Evolutionary conservation across 768 basidiomycete species (phyloP).

Genomic region (Collybia sordida): DNA sequence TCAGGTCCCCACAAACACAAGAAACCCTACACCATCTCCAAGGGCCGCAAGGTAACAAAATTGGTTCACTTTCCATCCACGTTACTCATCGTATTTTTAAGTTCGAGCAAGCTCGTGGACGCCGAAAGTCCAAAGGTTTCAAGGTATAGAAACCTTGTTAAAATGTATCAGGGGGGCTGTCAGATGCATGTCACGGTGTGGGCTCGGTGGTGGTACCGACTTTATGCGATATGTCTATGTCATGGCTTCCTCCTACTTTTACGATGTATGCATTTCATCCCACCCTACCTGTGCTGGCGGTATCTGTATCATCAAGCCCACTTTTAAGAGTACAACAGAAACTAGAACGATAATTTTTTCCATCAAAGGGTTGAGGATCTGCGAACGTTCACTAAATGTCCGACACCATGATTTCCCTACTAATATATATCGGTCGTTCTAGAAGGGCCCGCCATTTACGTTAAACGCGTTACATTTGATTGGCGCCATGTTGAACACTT

Average conservation of each 20-base stretch:
- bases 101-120: conserved; percentile 98
- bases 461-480: too few species aligned
- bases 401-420: too few species aligned
- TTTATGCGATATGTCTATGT: conserved; percentile 40
- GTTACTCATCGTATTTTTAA: conserved; percentile 21
- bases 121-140: conserved; percentile 97
- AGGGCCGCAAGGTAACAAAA: conserved; percentile 83
- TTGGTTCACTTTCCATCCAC: background rate
- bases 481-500: too few species aligned
- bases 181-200: conserved; percentile 22
- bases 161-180: conserved; percentile 20
- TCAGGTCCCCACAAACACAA: conserved; percentile 93
- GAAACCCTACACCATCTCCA: conserved; percentile 94
- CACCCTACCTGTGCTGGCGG: conserved; percentile 17
- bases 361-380: too few species aligned
- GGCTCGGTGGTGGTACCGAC: conserved; percentile 26
- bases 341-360: background rate
- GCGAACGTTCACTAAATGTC: too few species aligned
- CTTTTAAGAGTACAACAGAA: conserved; percentile 6
- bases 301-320: conserved; percentile 4
- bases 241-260: conserved; percentile 15
- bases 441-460: too few species aligned
- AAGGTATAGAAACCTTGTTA: conserved; percentile 69
- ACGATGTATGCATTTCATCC: conserved; percentile 26
- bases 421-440: too few species aligned